These are phyloP conservation scores for Auriculariales sp. DNA, from an alignment of 768 basidiomycete species.

Conservation along the genomic window DNA sequence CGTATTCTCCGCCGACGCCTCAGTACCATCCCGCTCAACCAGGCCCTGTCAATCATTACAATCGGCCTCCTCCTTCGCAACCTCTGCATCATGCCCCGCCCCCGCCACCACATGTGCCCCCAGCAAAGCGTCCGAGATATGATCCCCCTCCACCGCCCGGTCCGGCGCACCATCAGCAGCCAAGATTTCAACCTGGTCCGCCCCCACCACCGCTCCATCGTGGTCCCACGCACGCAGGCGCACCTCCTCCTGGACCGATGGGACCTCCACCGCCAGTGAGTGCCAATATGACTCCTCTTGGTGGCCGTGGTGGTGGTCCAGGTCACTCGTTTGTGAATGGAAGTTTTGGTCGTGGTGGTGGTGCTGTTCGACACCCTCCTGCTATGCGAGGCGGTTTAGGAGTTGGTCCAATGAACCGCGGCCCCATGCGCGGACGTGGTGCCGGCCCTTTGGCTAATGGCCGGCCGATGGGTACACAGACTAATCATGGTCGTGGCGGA, in stretches of 20 bases:
- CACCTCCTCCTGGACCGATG: conserved; percentile 11
- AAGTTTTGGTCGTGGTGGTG: conserved; percentile 21
- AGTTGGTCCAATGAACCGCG: background rate
- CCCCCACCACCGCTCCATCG: conserved; percentile 28
- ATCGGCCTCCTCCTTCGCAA: conserved; percentile 16
- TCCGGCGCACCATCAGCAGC: conserved; percentile 40
- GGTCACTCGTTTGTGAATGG: background rate
- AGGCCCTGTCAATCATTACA: background rate
- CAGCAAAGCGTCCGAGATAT: conserved; percentile 82
- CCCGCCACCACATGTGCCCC: conserved; percentile 75
- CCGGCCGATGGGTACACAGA: background rate
- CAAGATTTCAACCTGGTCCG: conserved; percentile 50
- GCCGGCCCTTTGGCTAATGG: background rate
- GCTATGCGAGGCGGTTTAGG: background rate
- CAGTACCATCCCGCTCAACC: conserved; percentile 11
- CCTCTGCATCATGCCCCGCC: conserved; percentile 38
- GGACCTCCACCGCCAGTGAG: conserved; percentile 18
- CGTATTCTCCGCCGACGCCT: conserved; percentile 67
- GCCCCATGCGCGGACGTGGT: background rate
- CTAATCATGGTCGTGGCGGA: background rate
- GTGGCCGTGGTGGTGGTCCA: conserved; percentile 39
- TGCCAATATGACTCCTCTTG: conserved; percentile 25
- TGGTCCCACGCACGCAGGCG: conserved; percentile 16
- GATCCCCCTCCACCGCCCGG: conserved; percentile 57
- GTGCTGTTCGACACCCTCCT: conserved; percentile 19